Evolutionary conservation across 208 protist species (phyloP), one percentile per base, ranked within the genome.

Genomic region (Trichomonas gallinae): DNA sequence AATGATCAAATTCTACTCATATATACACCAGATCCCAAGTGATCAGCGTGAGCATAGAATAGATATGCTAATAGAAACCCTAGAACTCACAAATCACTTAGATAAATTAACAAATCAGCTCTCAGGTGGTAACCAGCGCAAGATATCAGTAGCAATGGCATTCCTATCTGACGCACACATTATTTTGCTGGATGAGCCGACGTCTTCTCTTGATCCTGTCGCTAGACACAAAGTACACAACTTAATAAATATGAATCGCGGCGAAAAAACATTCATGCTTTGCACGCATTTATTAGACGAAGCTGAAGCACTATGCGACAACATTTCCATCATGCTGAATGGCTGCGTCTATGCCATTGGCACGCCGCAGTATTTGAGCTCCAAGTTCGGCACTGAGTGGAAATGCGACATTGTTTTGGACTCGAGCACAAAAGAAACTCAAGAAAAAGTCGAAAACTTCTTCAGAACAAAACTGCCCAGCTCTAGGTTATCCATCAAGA

Each of bases 121-220:
- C 15, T 51, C 38, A 11, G 89, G 89, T 11, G 89, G 89, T 44
- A 44, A 96, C 17, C 34, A 36, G 51, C 1, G 89, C 2, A 96
- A 96, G 36, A 21, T 72, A 0, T 40, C 46, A 23, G 36, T 96
- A 72, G 89, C 46, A 13, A 34, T 96, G 0, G 23, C 45, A 40
- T 96, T 96, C 13, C 26, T 96, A 36, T 40, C n/a, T 36, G 23
- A 34, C 44, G 26, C 89, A 0, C 23, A 38, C 15, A 96, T 96
- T 72, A 45, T 96, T 36, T 45, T 96, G 11, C 89, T 96, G 10
- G 89, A 96, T 96, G 89, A 96, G 38, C 89, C 89, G 44, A 96
- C 89, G 0, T 40, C 89, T 17, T 38, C 26, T 0, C 17, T 51
- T 34, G 89, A 96, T 72, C 89, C 89, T 38, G 89, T 96, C 26